Evolutionary conservation across 805 yeast species (phyloP).

Genomic region (Pichia membranifaciens): DNA sequence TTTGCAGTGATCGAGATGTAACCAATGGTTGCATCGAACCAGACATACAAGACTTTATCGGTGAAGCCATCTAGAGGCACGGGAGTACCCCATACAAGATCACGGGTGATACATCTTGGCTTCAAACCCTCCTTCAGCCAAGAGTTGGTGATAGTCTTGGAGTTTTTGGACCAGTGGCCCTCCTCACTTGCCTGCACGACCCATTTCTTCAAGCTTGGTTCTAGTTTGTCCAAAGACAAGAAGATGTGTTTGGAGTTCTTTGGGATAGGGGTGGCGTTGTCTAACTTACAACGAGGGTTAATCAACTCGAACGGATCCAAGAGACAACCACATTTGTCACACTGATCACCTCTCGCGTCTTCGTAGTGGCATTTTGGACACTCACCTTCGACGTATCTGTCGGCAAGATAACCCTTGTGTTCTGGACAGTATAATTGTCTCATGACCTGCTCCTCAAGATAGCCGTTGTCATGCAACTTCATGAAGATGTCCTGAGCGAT

Average conservation of each 20-base stretch:
- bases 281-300: conserved; percentile 93
- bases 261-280: conserved; percentile 73
- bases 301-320: conserved; percentile 90
- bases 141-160: conserved; percentile 78
- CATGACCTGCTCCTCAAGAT: conserved; percentile 78
- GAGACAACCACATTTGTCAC: conserved; percentile 91
- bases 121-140: conserved; percentile 93
- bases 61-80: conserved; percentile 85
- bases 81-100: conserved; percentile 97
- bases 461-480: conserved; percentile 70
- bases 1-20: conserved; percentile 94
- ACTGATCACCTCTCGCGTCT: conserved; percentile 99
- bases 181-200: conserved; percentile 55
- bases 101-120: conserved; percentile 96
- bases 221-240: conserved; percentile 76
- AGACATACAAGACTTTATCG: conserved; percentile 90
- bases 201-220: conserved; percentile 72
- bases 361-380: conserved; percentile 94
- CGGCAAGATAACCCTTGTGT: conserved; percentile 90
- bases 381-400: conserved; percentile 93
- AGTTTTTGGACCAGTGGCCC: conserved; percentile 90
- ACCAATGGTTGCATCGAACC: conserved; percentile 99
- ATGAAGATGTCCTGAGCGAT: conserved; percentile 91
- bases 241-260: conserved; percentile 82
- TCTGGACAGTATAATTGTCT: conserved; percentile 87